Evolutionary conservation across 2,329 filamentous ascomycete species (phyloP).

Genomic region (Teratosphaeria pseudoeucalypti): DNA sequence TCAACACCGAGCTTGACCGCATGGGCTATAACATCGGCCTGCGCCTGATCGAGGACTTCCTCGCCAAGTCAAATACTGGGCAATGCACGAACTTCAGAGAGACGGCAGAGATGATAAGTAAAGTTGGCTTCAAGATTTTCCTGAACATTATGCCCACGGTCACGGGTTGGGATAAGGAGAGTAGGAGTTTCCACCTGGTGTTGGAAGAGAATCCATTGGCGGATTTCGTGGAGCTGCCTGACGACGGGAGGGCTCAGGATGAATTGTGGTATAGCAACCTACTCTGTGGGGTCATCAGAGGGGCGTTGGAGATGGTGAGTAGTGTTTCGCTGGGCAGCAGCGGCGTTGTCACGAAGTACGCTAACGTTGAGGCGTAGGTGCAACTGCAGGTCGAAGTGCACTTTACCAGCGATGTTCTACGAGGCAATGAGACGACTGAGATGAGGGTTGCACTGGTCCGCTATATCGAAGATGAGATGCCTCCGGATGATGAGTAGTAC

Average conservation of each 20-base stretch:
- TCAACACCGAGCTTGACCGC: constrained; percentile 95
- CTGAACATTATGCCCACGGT: constrained; percentile 90
- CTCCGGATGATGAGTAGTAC: constrained; percentile 79
- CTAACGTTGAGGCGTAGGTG: constrained; percentile 35
- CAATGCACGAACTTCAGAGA: constrained; percentile 88
- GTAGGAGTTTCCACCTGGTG: constrained; percentile 88
- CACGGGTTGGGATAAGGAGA: constrained; percentile 92
- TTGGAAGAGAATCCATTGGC: constrained; percentile 96
- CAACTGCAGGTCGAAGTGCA: constrained; percentile 98
- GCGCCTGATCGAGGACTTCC: constrained; percentile 91
- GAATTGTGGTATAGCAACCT: constrained; percentile 99
- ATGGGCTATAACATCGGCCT: constrained; percentile 99
- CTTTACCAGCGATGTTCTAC: constrained; percentile 86
- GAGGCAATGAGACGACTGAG: constrained; percentile 92
- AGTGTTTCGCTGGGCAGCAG: not conserved
- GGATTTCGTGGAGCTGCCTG: constrained; percentile 93
- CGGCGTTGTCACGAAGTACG: not conserved
- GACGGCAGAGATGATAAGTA: constrained; percentile 92
- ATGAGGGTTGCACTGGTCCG: constrained; percentile 87
- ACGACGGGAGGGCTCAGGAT: constrained; percentile 89
- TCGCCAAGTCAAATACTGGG: constrained; percentile 86
- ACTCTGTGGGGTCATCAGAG: constrained; percentile 81
- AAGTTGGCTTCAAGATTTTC: constrained; percentile 99
- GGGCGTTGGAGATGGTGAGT: constrained; percentile 85
- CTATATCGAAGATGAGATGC: constrained; percentile 96